A percentile compares a stretch with the other conserved stretches of the same genome.
Evolutionary conservation across 345 rosid genomes (phyloP).

Genomic region (Excoecaria cochinchinensis): DNA sequence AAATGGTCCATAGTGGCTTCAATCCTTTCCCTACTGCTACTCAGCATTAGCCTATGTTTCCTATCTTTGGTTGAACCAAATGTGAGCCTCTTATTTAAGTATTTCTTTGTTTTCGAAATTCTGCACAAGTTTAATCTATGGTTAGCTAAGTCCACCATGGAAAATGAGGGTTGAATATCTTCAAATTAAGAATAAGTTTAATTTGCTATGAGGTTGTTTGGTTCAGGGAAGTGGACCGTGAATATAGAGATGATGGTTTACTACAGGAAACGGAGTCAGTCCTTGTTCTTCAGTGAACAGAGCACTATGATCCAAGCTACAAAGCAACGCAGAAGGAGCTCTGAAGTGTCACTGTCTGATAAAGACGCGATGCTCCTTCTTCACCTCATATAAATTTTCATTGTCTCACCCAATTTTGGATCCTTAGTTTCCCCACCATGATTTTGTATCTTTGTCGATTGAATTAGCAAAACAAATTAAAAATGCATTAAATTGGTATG

Average conservation of each 20-base stretch:
- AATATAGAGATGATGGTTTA: neutral
- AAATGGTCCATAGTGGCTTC: conserved; percentile 60
- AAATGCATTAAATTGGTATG: too few species aligned
- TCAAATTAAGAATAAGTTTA: too few species aligned
- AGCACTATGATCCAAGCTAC: neutral
- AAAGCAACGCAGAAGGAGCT: neutral
- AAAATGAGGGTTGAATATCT: too few species aligned
- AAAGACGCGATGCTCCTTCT: neutral
- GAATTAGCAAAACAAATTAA: too few species aligned
- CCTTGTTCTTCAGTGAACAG: neutral
- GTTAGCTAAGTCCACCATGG: too few species aligned
- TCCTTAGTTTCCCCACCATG: too few species aligned
- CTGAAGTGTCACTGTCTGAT: conserved; percentile 5
- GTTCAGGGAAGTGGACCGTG: neutral
- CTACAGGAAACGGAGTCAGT: neutral
- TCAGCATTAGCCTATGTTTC: neutral
- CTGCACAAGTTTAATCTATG: too few species aligned
- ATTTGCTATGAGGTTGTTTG: too few species aligned
- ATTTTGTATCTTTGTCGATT: too few species aligned
- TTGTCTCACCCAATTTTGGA: neutral
- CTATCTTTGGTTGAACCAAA: neutral
- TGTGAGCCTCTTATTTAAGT: neutral
- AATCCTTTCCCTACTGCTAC: conserved; percentile 45
- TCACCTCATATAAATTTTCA: neutral
- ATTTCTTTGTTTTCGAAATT: too few species aligned